These are phyloP conservation scores for Colletotrichum ledebouriae DNA, from an alignment of 2,329 filamentous ascomycete species.

Conservation along the genomic window DNA sequence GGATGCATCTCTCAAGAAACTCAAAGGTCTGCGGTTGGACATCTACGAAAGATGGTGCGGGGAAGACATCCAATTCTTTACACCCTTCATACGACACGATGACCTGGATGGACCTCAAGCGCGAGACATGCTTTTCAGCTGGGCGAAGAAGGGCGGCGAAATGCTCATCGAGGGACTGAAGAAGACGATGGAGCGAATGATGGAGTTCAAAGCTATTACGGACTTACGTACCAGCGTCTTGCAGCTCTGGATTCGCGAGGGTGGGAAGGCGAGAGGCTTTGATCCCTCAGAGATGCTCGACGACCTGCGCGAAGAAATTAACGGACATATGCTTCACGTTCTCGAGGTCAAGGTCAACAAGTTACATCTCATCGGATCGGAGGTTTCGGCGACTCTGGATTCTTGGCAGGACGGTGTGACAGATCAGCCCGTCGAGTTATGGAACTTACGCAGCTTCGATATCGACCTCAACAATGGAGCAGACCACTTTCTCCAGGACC, in stretches of 20 bases:
- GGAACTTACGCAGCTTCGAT: conserved; percentile 75
- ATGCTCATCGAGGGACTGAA: conserved; percentile 73
- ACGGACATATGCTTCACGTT: conserved; percentile 74
- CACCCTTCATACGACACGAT: conserved; percentile 87
- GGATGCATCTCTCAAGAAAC: conserved; percentile 73
- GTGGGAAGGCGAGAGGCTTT: conserved; percentile 73
- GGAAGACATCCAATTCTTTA: conserved; percentile 86
- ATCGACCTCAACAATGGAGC: conserved; percentile 77
- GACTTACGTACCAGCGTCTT: conserved; percentile 78
- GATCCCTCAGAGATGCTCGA: conserved; percentile 78
- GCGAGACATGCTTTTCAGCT: conserved; percentile 71
- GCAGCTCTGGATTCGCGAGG: conserved; percentile 81
- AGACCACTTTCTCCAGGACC: conserved; percentile 74
- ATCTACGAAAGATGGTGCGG: conserved; percentile 84
- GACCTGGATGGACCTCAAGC: conserved; percentile 75
- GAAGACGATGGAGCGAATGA: conserved; percentile 69
- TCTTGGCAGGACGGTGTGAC: conserved; percentile 70
- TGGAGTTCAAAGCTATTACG: conserved; percentile 77
- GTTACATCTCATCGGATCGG: conserved; percentile 74
- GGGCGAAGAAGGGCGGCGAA: conserved; percentile 73
- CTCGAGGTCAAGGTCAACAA: conserved; percentile 74
- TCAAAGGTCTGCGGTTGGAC: conserved; percentile 82
- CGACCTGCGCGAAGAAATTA: conserved; percentile 76
- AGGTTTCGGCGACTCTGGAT: conserved; percentile 72
- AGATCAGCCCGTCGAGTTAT: conserved; percentile 69